These are phyloP conservation scores for Exophiala spinifera DNA, from an alignment of 2,329 filamentous ascomycete species.

Conservation along the genomic window DNA sequence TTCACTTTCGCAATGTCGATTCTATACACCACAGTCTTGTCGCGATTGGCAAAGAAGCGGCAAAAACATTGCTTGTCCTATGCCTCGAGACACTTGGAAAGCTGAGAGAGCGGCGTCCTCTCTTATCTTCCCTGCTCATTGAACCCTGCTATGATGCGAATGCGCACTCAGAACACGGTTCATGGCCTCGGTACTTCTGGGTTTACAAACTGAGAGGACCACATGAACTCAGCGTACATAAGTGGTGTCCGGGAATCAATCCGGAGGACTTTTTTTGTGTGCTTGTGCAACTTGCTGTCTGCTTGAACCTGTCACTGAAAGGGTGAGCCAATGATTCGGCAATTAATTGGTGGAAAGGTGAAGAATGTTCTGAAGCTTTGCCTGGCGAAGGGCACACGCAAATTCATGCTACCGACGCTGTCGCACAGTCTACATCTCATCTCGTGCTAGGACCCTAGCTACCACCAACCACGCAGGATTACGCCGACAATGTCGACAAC, in stretches of 20 bases:
- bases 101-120: not conserved
- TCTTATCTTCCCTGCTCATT: not conserved
- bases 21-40: too few species aligned
- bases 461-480: not conserved
- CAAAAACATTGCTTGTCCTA: too few species aligned
- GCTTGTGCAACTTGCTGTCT: not conserved
- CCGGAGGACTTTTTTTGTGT: not conserved
- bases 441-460: not conserved
- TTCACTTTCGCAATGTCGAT: too few species aligned
- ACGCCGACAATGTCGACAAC: not conserved
- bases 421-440: not conserved
- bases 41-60: too few species aligned
- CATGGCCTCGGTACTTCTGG: not conserved
- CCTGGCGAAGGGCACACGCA: not conserved
- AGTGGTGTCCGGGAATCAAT: not conserved
- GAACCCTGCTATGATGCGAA: not conserved
- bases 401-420: not conserved
- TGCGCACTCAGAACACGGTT: not conserved
- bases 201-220: not conserved
- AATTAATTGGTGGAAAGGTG: not conserved
- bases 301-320: not conserved
- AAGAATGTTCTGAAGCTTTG: not conserved
- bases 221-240: not conserved
- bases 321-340: not conserved
- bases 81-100: too few species aligned